Evolutionary conservation across 2,329 filamentous ascomycete genomes (phyloP).

Genomic region (Aurifilum marmelostoma): DNA sequence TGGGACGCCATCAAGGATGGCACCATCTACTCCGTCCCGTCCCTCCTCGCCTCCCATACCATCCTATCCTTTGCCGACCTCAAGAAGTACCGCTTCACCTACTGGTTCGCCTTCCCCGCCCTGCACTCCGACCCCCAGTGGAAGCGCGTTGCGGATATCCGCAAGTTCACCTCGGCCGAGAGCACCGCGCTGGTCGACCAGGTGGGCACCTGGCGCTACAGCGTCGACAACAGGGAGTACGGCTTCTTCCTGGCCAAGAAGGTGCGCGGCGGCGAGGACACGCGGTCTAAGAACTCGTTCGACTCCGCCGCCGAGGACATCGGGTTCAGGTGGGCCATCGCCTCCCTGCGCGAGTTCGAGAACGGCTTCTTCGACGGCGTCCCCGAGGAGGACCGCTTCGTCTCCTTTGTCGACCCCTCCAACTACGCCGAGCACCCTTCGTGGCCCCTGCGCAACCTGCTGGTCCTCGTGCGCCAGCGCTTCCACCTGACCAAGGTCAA

Average conservation of each 20-base stretch:
- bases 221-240: slow-evolving; percentile 79
- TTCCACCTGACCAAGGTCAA: slow-evolving; percentile 79
- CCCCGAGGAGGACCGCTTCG: slow-evolving; percentile 73
- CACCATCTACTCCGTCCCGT: slow-evolving; percentile 93
- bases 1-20: slow-evolving; percentile 98
- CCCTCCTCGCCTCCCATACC: slow-evolving; percentile 84
- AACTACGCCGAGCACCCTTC: slow-evolving; percentile 86
- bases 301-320: slow-evolving; percentile 56
- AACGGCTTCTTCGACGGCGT: slow-evolving; percentile 81
- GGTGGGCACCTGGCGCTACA: slow-evolving; percentile 86
- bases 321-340: slow-evolving; percentile 77
- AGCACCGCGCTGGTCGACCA: slow-evolving; percentile 78
- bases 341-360: slow-evolving; percentile 77
- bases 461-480: slow-evolving; percentile 81
- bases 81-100: slow-evolving; percentile 97
- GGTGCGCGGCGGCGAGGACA: slow-evolving; percentile 46
- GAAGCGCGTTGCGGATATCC: slow-evolving; percentile 62
- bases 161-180: slow-evolving; percentile 66
- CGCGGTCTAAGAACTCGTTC: slow-evolving; percentile 48
- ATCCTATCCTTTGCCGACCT: slow-evolving; percentile 92
- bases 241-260: slow-evolving; percentile 97
- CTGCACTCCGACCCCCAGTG: slow-evolving; percentile 87
- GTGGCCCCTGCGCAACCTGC: slow-evolving; percentile 89
- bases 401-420: slow-evolving; percentile 90
- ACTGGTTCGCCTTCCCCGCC: slow-evolving; percentile 96